Evolutionary conservation across 192 early-diverging fungal species (phyloP).

Genomic region (Gryganskiella cystojenkinii): DNA sequence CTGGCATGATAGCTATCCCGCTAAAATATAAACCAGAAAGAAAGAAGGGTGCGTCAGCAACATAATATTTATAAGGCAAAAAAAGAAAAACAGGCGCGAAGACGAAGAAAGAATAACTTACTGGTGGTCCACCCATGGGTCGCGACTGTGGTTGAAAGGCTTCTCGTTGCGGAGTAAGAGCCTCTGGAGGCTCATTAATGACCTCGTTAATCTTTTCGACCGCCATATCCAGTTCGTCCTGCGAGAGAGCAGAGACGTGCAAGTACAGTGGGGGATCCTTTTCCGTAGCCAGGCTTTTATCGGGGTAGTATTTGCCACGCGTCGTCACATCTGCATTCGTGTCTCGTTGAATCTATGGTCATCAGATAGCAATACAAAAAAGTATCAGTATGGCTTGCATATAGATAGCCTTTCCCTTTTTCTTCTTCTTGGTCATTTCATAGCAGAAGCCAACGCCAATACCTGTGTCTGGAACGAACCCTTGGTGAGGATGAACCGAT

Average conservation of each 20-base stretch:
- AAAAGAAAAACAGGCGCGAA: background rate
- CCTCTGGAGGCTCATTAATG: conserved; percentile 67
- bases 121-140: conserved; percentile 24
- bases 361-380: background rate
- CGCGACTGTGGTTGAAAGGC: background rate
- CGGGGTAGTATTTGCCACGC: conserved; percentile 85
- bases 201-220: conserved; percentile 79
- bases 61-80: background rate
- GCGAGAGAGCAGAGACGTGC: conserved; percentile 74
- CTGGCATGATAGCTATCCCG: conserved; percentile 70
- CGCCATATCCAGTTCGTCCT: conserved; percentile 78
- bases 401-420: background rate
- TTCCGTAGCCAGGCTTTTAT: conserved; percentile 76
- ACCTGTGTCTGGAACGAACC: conserved; percentile 73
- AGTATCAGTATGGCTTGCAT: too few relatives aligned
- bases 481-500: conserved; percentile 85
- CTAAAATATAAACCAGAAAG: too few relatives aligned
- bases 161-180: conserved; percentile 32
- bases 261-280: conserved; percentile 84
- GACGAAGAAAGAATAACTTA: background rate
- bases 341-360: conserved; percentile 71
- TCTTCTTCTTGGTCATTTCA: background rate
- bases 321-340: conserved; percentile 86
- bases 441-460: conserved; percentile 1
- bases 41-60: background rate